Evolutionary conservation across 768 basidiomycete species (phyloP).

Genomic region (Chalciporus pseudorubinellus): DNA sequence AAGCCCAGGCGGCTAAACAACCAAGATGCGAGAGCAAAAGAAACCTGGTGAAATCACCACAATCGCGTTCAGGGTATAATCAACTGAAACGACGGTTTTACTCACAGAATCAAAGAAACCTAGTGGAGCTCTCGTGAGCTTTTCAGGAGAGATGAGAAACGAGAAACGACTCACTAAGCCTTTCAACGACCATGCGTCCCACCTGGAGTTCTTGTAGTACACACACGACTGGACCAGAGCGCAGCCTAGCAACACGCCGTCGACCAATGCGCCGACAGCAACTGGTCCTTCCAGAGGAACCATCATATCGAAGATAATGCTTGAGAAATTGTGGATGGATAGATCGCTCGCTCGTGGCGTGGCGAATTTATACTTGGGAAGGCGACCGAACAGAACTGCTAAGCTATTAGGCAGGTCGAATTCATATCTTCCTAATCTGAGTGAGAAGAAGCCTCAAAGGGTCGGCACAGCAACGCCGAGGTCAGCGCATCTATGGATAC

Average conservation of each 20-base stretch:
- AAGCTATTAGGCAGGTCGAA: too few species aligned
- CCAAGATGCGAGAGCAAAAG: conserved; percentile 16
- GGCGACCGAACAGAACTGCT: conserved; percentile 9
- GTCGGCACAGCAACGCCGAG: conserved; percentile 15
- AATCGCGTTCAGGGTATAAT: conserved; percentile 6
- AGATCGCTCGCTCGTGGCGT: neutral
- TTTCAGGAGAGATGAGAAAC: neutral
- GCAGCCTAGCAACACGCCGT: conserved; percentile 25
- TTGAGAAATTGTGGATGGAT: neutral
- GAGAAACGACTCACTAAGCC: conserved; percentile 14
- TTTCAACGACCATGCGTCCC: conserved; percentile 13
- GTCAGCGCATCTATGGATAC: conserved; percentile 1
- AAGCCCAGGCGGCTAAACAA: conserved; percentile 20
- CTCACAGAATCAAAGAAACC: conserved; percentile 21
- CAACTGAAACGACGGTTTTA: neutral
- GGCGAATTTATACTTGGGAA: conserved; percentile 17
- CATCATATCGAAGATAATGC: conserved; percentile 8
- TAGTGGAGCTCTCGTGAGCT: conserved; percentile 6
- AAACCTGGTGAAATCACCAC: conserved; percentile 6
- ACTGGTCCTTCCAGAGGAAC: conserved; percentile 28
- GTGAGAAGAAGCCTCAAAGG: neutral
- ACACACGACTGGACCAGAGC: conserved; percentile 24
- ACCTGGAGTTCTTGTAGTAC: conserved; percentile 23
- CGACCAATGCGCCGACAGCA: conserved; percentile 18
- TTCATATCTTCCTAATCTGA: conserved; percentile 7